phyloP scores from a whole-genome alignment of 2,329 filamentous ascomycete genomes.

The Colletotrichum sp. region DNA sequence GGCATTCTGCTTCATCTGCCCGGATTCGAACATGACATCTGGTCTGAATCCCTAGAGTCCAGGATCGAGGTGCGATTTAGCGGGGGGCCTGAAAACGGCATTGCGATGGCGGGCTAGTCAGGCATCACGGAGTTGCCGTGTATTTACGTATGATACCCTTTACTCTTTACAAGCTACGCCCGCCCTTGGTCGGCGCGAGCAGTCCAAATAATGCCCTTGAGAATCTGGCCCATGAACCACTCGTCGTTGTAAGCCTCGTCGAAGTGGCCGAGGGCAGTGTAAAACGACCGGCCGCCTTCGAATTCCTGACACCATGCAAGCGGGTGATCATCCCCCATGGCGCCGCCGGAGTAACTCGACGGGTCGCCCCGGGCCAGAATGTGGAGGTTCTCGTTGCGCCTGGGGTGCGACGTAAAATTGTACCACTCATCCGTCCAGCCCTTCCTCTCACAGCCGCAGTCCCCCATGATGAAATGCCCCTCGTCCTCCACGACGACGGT shows the following conservation, averaged over 20 bases:
- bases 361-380: conserved; percentile 42
- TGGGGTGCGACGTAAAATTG: conserved; percentile 40
- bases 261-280: conserved; percentile 48
- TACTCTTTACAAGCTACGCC: background rate
- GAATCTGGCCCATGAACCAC: conserved; percentile 19
- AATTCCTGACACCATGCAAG: conserved; percentile 45
- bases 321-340: conserved; percentile 40
- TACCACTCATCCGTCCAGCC: conserved; percentile 50
- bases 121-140: background rate
- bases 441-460: background rate
- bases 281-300: conserved; percentile 42
- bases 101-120: conserved; percentile 4
- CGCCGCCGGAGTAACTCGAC: conserved; percentile 37
- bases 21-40: conserved; percentile 39
- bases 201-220: conserved; percentile 16
- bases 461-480: conserved; percentile 32
- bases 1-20: conserved; percentile 66
- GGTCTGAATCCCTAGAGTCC: conserved; percentile 42
- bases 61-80: conserved; percentile 34
- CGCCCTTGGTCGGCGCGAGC: background rate
- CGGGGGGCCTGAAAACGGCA: background rate
- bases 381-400: conserved; percentile 28
- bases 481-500: conserved; percentile 32
- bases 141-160: conserved; percentile 1
- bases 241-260: conserved; percentile 41